A percentile compares a stretch with the other conserved stretches of the same genome.
Conservation (phyloP, 495 filamentous ascomycete species). For the Talaromyces trachyspermus region DNA sequence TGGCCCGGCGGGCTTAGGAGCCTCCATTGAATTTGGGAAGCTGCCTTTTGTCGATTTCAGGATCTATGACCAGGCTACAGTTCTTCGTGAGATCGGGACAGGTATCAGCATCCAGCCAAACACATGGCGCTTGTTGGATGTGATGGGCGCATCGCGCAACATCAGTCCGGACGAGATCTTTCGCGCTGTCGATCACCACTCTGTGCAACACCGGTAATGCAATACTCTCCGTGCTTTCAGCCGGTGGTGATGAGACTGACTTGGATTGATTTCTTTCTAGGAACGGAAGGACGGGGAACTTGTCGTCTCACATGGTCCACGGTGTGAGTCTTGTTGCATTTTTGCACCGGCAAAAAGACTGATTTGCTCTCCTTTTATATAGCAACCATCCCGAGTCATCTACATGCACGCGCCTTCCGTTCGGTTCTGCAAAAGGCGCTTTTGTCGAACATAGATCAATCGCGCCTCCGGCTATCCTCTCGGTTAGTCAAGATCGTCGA, state of each 20-base stretch:
- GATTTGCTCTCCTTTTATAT: constrained; percentile 6
- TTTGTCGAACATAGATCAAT: constrained; percentile 13
- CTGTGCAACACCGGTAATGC: constrained; percentile 18
- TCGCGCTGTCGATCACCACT: constrained; percentile 13
- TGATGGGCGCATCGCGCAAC: constrained; percentile 15
- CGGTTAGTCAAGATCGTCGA: constrained; percentile 10
- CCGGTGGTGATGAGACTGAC: too few species aligned
- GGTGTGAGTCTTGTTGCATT: too few species aligned
- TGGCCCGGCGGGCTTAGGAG: constrained; percentile 41
- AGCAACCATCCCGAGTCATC: constrained; percentile 10
- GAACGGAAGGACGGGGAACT: constrained; percentile 16
- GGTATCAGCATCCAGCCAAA: constrained; percentile 21
- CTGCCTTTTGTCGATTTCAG: constrained; percentile 35
- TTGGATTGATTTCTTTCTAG: neutral
- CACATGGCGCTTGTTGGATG: constrained; percentile 22
- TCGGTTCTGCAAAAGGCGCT: constrained; percentile 21
- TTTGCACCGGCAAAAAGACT: too few species aligned
- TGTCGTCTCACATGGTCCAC: constrained; percentile 9
- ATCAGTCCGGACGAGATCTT: constrained; percentile 15
- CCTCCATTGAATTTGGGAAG: constrained; percentile 41
- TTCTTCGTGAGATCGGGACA: constrained; percentile 41
- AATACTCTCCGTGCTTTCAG: too few species aligned
- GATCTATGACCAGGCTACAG: constrained; percentile 42
- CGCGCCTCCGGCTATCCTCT: constrained; percentile 9
- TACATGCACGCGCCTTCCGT: constrained; percentile 15